Conservation (phyloP, 2,329 filamentous ascomycete species). For the Penicillium sp. region DNA sequence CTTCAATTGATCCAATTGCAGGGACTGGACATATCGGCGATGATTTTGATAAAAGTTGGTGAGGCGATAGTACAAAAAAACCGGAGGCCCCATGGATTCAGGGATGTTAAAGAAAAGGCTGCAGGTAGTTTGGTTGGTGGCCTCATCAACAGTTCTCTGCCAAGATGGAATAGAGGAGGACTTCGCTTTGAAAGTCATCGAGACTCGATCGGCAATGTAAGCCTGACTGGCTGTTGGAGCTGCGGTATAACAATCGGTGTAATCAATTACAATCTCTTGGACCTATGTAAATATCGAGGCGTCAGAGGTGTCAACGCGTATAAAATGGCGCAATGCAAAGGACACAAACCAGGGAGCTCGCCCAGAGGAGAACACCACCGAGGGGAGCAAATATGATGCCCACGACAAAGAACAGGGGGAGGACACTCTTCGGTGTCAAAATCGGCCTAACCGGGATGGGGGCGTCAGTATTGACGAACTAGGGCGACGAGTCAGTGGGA, state of each 20-base stretch:
- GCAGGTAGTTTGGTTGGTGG: constrained; percentile 57
- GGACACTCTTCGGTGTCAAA: constrained; percentile 87
- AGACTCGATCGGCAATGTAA: constrained; percentile 51
- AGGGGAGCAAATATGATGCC: constrained; percentile 93
- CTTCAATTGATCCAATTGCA: constrained; percentile 78
- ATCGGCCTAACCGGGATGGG: constrained; percentile 67
- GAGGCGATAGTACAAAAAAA: constrained; percentile 91
- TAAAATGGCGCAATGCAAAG: background rate
- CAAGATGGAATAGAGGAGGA: constrained; percentile 41
- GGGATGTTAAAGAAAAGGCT: constrained; percentile 76
- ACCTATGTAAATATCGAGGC: constrained; percentile 58
- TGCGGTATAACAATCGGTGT: constrained; percentile 69
- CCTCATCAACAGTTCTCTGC: constrained; percentile 33
- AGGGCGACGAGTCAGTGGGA: too few species aligned
- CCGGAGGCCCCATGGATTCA: constrained; percentile 73
- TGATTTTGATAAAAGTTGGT: constrained; percentile 99
- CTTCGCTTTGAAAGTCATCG: constrained; percentile 66
- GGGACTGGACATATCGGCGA: constrained; percentile 88
- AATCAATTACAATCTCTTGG: constrained; percentile 87
- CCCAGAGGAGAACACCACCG: constrained; percentile 80
- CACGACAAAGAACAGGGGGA: constrained; percentile 86
- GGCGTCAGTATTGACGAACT: constrained; percentile 9
- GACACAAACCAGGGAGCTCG: constrained; percentile 69
- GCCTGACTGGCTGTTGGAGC: constrained; percentile 48
- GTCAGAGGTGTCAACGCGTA: background rate